These are phyloP conservation scores for Tricholoma sp. DNA, from an alignment of 768 basidiomycete genomes.

Conservation along the genomic window DNA sequence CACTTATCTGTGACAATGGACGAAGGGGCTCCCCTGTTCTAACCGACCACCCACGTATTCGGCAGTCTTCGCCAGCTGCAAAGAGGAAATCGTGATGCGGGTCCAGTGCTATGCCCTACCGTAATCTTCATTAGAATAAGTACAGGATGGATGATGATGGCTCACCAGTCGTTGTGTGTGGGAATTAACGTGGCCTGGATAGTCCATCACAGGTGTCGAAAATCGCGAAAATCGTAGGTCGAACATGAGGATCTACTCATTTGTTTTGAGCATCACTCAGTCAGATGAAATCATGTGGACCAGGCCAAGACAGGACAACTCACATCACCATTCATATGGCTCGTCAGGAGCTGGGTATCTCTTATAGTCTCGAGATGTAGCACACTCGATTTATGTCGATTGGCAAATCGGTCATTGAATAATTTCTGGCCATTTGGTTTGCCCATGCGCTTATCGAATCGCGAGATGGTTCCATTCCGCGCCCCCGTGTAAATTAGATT, in stretches of 20 bases:
- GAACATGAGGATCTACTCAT: constrained; percentile 50
- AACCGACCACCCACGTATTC: constrained; percentile 67
- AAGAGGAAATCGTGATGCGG: constrained; percentile 55
- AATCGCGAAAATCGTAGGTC: constrained; percentile 55
- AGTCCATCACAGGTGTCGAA: constrained; percentile 38
- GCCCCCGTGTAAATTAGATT: constrained; percentile 49
- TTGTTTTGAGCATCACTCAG: constrained; percentile 1
- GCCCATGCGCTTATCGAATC: constrained; percentile 53
- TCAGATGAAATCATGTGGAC: neutral
- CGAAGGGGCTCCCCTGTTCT: constrained; percentile 41
- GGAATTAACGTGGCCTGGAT: constrained; percentile 55
- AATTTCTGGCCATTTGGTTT: constrained; percentile 33
- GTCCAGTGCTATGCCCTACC: constrained; percentile 59
- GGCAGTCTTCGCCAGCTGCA: constrained; percentile 61
- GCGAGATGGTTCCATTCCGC: constrained; percentile 52
- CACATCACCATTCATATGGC: constrained; percentile 59
- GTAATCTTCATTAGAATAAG: neutral
- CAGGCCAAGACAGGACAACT: constrained; percentile 15
- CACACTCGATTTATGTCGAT: constrained; percentile 38
- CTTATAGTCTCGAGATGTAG: constrained; percentile 46
- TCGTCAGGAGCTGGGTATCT: constrained; percentile 49
- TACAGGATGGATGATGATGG: constrained; percentile 7
- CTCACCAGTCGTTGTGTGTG: constrained; percentile 48
- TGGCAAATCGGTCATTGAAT: constrained; percentile 31
- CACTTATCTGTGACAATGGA: constrained; percentile 7